Evolutionary conservation across 768 basidiomycete species (phyloP), one percentile per base, ranked within the genome.

Genomic region (Solioccasus polychromus): DNA sequence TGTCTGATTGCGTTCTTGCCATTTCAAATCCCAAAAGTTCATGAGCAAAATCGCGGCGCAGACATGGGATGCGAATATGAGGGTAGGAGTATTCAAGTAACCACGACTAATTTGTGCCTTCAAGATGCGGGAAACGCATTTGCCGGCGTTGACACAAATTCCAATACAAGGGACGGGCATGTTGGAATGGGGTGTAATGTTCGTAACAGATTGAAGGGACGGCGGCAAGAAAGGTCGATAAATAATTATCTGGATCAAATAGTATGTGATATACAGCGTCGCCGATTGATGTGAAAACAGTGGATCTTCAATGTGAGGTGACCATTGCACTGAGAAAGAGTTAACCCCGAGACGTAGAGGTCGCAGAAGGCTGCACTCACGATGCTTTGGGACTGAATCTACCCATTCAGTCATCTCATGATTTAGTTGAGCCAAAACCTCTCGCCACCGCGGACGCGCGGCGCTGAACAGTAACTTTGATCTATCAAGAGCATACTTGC

Each of bases 321-420:
- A 74, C 86, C 86, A 84, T 50, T 59, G 67, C 37, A 85, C 83
- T 85, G 50, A 23, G 8, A 24, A 5, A 30, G 31, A 18, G 22
- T 44, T 37, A 30, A 36, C 19, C 10, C 20, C 12, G 4, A 17
- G 35, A 19, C 6, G 7, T 7, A 25, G 2, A 8, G 12, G 25
- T 24, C 22, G 30, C 41, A 36, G 24, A 23, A 20, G 41, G 29
- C 24, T 34, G 32, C 15, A 68, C 82, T 45, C 53, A 87, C 85
- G 58, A 55, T 87, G 82, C 30, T 78, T 71, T 10, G 89, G 90
- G 15, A 90, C 68, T 8, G 74, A 72, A 39, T 83, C 79, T 10
- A 77, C 64, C 88, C 89, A 93, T 46, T 83, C 77, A 47, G 81
- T 80, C 55, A 92, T 71, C 0, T 82, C 82, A 6, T 74, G 71